These are phyloP conservation scores for Prunus padus DNA, from an alignment of 306 rosid genomes.

Conservation along the genomic window DNA sequence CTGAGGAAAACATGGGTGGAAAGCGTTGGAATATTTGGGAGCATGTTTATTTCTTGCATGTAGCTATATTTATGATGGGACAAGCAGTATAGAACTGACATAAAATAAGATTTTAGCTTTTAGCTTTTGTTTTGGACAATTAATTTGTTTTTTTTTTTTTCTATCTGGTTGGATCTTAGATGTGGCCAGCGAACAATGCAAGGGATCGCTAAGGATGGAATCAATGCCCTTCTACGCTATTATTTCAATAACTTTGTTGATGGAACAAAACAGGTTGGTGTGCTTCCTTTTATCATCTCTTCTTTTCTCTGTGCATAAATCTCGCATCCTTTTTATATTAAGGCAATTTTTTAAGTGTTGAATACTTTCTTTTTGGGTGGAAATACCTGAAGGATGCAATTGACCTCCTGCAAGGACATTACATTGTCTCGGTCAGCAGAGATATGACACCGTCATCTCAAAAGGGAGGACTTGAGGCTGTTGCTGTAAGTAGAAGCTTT, in stretches of 20 bases:
- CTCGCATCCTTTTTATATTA: background rate
- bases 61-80: background rate
- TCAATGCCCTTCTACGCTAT: slow-evolving; percentile 76
- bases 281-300: slow-evolving; percentile 19
- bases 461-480: slow-evolving; percentile 88
- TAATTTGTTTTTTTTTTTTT: background rate
- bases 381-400: slow-evolving; percentile 72
- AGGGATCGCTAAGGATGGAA: slow-evolving; percentile 74
- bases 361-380: slow-evolving; percentile 12
- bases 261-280: slow-evolving; percentile 83
- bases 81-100: background rate
- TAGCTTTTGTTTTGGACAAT: background rate
- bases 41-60: background rate
- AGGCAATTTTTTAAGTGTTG: background rate
- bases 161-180: slow-evolving; percentile 48
- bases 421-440: slow-evolving; percentile 75
- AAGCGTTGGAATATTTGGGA: background rate
- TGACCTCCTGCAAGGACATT: slow-evolving; percentile 98
- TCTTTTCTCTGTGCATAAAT: background rate
- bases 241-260: slow-evolving; percentile 81
- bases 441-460: slow-evolving; percentile 65
- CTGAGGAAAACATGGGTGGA: background rate
- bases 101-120: background rate
- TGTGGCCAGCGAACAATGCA: slow-evolving; percentile 81
- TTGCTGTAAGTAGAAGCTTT: slow-evolving; percentile 70